phyloP scores from a whole-genome alignment of 805 yeast species.

The Ogataea haglerorum region DNA sequence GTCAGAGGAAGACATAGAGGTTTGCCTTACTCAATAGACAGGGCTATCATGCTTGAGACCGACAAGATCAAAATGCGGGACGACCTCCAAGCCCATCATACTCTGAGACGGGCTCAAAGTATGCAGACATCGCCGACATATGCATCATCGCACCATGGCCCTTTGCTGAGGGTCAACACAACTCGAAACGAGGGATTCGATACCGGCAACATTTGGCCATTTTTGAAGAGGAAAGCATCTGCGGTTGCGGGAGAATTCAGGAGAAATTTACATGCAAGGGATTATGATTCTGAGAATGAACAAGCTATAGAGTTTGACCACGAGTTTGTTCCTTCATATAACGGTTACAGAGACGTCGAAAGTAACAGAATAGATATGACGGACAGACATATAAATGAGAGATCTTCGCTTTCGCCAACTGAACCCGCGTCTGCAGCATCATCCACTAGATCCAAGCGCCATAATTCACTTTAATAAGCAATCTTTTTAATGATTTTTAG shows the following conservation, averaged over 20 bases:
- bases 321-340: not conserved
- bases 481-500: conserved; percentile 9
- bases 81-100: conserved; percentile 51
- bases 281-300: conserved; percentile 1
- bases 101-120: conserved; percentile 29
- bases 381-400: not conserved
- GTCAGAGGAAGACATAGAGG: conserved; percentile 97
- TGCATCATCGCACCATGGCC: conserved; percentile 8
- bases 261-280: not conserved
- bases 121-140: conserved; percentile 9
- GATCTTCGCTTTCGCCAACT: not conserved
- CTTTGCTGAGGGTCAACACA: conserved; percentile 16
- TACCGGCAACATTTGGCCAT: conserved; percentile 7
- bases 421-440: not conserved
- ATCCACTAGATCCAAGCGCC: not conserved
- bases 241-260: conserved; percentile 12
- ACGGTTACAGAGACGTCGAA: not conserved
- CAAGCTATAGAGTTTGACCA: conserved; percentile 4
- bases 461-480: conserved; percentile 6
- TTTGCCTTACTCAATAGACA: conserved; percentile 85
- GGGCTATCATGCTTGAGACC: conserved; percentile 86
- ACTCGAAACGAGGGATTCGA: conserved; percentile 8
- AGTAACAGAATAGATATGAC: not conserved
- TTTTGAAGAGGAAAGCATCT: conserved; percentile 13
- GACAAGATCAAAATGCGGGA: conserved; percentile 63